A percentile compares a stretch with the other conserved stretches of the same genome.
Conservation (phyloP, 139 green algal genomes). For the Desmodesmus armatus region DNA sequence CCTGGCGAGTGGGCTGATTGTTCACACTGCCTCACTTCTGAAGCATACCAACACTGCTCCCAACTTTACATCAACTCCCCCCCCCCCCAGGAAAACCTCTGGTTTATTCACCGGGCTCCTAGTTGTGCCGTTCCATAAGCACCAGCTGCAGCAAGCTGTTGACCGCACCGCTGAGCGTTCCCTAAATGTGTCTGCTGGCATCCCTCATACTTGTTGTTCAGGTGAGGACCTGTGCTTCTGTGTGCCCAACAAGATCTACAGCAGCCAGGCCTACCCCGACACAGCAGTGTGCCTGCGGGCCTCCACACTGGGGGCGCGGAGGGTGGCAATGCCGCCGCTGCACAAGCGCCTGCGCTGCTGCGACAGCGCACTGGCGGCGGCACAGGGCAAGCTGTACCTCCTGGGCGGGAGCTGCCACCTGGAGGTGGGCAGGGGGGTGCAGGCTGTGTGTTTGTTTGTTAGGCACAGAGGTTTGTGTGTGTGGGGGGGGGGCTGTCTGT, state of each 20-base stretch:
- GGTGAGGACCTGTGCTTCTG: background rate
- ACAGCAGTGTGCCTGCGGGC: background rate
- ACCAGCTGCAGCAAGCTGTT: background rate
- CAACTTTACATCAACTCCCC: no score
- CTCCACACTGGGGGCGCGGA: background rate
- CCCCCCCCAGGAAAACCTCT: no score
- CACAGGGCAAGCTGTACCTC: slow-evolving; percentile 26
- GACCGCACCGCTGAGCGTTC: background rate
- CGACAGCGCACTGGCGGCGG: slow-evolving; percentile 18
- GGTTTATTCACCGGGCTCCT: no score
- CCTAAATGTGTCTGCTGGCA: no score
- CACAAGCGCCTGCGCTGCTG: slow-evolving; percentile 24
- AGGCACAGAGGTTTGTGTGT: no score
- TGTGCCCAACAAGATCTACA: background rate
- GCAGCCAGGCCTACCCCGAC: slow-evolving; percentile 7
- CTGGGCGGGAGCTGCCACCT: slow-evolving; percentile 17
- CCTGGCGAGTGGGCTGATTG: no score
- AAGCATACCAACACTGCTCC: no score
- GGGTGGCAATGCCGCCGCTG: slow-evolving; percentile 1
- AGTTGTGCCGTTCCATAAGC: background rate
- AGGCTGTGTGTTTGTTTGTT: no score
- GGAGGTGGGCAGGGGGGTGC: no score
- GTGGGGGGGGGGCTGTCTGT: no score
- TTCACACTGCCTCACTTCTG: no score
- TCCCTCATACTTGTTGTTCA: background rate